Evolutionary conservation across 129 eudicot genomes (phyloP), one percentile per base, ranked within the genome.

Genomic region (Chrysanthemum seticuspe): DNA sequence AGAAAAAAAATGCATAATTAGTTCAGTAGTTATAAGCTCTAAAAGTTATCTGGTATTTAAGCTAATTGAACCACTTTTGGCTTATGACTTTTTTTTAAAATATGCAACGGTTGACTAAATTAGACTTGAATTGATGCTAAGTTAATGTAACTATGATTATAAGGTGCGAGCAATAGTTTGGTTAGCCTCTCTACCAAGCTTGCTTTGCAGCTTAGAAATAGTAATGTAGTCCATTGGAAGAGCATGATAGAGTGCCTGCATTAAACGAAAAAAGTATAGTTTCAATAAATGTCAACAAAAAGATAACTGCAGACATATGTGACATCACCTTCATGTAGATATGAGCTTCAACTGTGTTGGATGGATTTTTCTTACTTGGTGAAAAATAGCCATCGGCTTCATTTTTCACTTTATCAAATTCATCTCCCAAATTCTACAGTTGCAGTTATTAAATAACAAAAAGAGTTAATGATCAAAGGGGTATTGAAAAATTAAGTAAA

Each of bases 381-480:
- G 76, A 49, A 49, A 70, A 52, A 57, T 75, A 79, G 44, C 83
- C 93, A 64, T 86, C 85, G 27, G 65, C 64, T 94, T 94, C 99
- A 67, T 84, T 92, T 90, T 94, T 94, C 77, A 94, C 97, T 81
- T 85, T 86, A 81, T 86, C 89, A 74, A 94, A 94, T 76, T 94
- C 97, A 69, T 83, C 84, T 60, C 85, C 91, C 57, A 76, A 52
- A 52, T 94, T 87, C 97, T 94, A 70, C 34, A 47, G 80, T 65
- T 57, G n/a, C 10, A 44, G 72, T 62, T 77, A 19, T 7, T 16
- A 48, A 13, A 15, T 18, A 72, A 2, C 3, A n/a, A n/a, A 63
- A 7, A 68, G 62, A 71, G 67, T 5, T 36, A 54, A 61, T 45
- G 55, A 79, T 62, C 31, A 60, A 67, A 21, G 45, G 40, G 49